Conservation (phyloP, 2,329 filamentous ascomycete species). For the Clonostachys solani region DNA sequence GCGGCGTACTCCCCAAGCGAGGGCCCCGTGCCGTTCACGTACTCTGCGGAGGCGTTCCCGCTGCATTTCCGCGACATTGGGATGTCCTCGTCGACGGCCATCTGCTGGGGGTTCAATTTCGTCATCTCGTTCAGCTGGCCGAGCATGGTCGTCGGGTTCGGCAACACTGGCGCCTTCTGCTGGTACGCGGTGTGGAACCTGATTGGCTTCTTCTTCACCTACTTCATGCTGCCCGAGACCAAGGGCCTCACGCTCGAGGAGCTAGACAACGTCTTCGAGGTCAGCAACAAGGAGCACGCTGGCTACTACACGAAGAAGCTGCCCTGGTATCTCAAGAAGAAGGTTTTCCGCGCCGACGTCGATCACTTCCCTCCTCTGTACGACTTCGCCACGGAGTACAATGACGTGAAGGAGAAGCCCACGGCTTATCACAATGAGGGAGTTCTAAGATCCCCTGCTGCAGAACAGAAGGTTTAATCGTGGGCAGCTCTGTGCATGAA, state of each 20-base stretch:
- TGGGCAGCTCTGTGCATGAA: too few species aligned
- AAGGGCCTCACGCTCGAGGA: slow-evolving; percentile 27
- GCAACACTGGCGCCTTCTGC: slow-evolving; percentile 27
- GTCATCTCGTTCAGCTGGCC: slow-evolving; percentile 29
- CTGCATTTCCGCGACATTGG: slow-evolving; percentile 51
- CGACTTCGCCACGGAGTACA: slow-evolving; percentile 13
- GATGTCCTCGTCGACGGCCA: slow-evolving; percentile 41
- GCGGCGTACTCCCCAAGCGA: slow-evolving; percentile 43
- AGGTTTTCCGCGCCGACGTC: slow-evolving; percentile 17
- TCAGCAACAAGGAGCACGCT: slow-evolving; percentile 20
- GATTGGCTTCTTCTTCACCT: slow-evolving; percentile 22
- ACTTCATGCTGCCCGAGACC: slow-evolving; percentile 26
- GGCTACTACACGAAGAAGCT: slow-evolving; percentile 21
- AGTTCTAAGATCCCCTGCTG: neutral
- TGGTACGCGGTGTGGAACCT: slow-evolving; percentile 32
- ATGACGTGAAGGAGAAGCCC: neutral
- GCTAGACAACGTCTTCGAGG: slow-evolving; percentile 23
- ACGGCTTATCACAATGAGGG: slow-evolving; percentile 4
- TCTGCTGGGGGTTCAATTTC: slow-evolving; percentile 34
- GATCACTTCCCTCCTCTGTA: slow-evolving; percentile 22
- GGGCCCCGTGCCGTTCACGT: slow-evolving; percentile 55
- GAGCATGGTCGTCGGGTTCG: slow-evolving; percentile 10
- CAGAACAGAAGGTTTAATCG: too few species aligned
- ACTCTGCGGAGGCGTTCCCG: slow-evolving; percentile 55
- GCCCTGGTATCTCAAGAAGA: slow-evolving; percentile 23